Base-by-base conservation (phyloP, 1,284 basidiomycete species). In the Mycosarcoma mackinlayi region DNA sequence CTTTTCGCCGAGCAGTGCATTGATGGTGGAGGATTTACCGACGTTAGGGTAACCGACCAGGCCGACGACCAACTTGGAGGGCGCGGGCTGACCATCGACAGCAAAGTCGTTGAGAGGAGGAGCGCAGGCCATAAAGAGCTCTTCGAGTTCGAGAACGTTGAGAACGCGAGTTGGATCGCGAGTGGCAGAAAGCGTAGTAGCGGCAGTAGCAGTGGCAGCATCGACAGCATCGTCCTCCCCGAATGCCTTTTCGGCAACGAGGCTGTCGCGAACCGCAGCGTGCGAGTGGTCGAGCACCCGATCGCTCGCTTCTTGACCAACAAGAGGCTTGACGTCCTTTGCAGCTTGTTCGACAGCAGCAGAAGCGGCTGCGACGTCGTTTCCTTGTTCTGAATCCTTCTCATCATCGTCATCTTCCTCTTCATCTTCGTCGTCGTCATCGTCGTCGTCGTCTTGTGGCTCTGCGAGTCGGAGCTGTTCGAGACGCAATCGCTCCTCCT, bases 141-240 rank as follows among this genome's bases (percentile, higher is more conserved):
- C 89, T 83, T 98, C 95, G 16, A 99, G 87, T 83, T 98, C 93
- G 31, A 90, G 84, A 0, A 97, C 94, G 10, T 90, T 90, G 13
- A 98, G 85, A 3, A 99, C 90, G 71, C 88, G 88, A 0, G 90
- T 90, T 68, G 93, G 87, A 19, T 88, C 86, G 83, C 91, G 90
- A 38, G 54, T 57, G 16, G 66, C 58, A 11, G 65, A 65, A 11
- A 67, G 51, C 1, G 57, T 64, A 44, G 52, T 60, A 16, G 57
- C 56, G 11, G 61, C 84, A 7, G 85, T 84, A 16, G 79, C 79
- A n/a, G 83, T 80, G n/a, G 72, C 77, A 11, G 57, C 69, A 18
- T 76, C 64, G 33, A 67, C 67, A 1, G 60, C 56, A 28, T 69
- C 67, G 21, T 53, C 66, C 25, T 46, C 52, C 18, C 52, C 61